Conservation (phyloP, 1,139 yeast genomes). For the Candida freyschussii region DNA sequence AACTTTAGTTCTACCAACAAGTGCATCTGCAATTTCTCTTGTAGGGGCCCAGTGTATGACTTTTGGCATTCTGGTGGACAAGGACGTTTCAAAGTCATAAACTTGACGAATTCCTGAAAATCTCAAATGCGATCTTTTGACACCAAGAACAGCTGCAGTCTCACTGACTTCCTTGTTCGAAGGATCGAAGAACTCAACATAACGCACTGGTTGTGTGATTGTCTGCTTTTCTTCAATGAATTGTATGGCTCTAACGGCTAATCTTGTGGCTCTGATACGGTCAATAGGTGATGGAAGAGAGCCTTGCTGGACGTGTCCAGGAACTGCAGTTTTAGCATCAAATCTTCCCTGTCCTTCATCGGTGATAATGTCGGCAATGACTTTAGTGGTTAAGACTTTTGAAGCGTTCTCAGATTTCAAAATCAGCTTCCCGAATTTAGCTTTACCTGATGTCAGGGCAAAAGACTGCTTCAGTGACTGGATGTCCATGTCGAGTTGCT, state of each 20-base stretch:
- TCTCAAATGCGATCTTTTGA: conserved; percentile 69
- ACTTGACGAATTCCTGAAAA: conserved; percentile 71
- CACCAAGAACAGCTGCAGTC: conserved; percentile 86
- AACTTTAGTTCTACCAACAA: conserved; percentile 62
- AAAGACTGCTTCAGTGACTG: conserved; percentile 65
- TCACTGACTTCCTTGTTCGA: conserved; percentile 34
- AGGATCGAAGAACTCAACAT: conserved; percentile 27
- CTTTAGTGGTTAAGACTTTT: conserved; percentile 58
- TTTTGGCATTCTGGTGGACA: conserved; percentile 81
- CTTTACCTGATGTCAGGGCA: conserved; percentile 71
- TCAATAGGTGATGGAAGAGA: conserved; percentile 76
- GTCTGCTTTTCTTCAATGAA: conserved; percentile 50
- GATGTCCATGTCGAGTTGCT: conserved; percentile 73
- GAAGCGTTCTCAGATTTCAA: conserved; percentile 69
- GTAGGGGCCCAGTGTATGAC: conserved; percentile 74
- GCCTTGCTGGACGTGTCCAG: conserved; percentile 86
- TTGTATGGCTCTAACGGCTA: conserved; percentile 64
- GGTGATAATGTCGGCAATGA: conserved; percentile 63
- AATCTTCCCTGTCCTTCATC: conserved; percentile 63
- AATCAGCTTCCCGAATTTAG: conserved; percentile 65
- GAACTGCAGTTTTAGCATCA: conserved; percentile 73
- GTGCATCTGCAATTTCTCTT: conserved; percentile 75
- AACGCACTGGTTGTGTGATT: conserved; percentile 27
- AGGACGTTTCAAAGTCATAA: conserved; percentile 82
- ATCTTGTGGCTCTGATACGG: conserved; percentile 64